Conservation (phyloP, 208 protist species). For the Trypanosoma avium region DNA sequence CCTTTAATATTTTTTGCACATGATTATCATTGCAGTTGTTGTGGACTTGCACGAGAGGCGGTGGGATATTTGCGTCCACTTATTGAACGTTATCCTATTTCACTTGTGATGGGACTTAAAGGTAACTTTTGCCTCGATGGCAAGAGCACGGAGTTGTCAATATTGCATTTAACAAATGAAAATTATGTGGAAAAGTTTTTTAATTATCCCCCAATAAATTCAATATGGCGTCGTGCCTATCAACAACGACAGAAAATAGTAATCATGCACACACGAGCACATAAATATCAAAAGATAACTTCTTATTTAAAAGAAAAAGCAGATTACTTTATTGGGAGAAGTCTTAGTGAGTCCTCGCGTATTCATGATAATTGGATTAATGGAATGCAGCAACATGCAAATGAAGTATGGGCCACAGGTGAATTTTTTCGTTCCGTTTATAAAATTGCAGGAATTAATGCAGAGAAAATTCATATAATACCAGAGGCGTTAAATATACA, state of each 20-base stretch:
- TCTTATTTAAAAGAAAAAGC: neutral
- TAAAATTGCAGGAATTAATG: conserved; percentile 24
- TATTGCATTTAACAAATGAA: conserved; percentile 9
- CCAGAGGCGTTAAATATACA: conserved; percentile 60
- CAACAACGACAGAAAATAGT: conserved; percentile 4
- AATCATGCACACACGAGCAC: conserved; percentile 30
- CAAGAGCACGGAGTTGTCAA: neutral
- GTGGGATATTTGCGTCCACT: conserved; percentile 39
- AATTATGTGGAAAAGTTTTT: neutral
- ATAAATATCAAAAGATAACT: neutral
- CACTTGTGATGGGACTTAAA: neutral
- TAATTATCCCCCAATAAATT: neutral
- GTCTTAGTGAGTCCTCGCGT: conserved; percentile 51
- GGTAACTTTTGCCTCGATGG: neutral
- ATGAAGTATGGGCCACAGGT: conserved; percentile 61
- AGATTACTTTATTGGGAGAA: conserved; percentile 28
- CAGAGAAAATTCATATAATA: conserved; percentile 30
- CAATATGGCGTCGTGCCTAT: neutral
- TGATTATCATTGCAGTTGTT: conserved; percentile 30
- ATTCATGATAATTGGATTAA: conserved; percentile 24
- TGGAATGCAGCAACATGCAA: conserved; percentile 12
- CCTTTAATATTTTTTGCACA: conserved; percentile 29
- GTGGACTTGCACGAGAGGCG: conserved; percentile 34
- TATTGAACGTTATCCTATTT: conserved; percentile 36
- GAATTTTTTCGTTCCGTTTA: conserved; percentile 52